Evolutionary conservation across 202 grass and related monocot species (phyloP).

Genomic region (Setaria viridis): DNA sequence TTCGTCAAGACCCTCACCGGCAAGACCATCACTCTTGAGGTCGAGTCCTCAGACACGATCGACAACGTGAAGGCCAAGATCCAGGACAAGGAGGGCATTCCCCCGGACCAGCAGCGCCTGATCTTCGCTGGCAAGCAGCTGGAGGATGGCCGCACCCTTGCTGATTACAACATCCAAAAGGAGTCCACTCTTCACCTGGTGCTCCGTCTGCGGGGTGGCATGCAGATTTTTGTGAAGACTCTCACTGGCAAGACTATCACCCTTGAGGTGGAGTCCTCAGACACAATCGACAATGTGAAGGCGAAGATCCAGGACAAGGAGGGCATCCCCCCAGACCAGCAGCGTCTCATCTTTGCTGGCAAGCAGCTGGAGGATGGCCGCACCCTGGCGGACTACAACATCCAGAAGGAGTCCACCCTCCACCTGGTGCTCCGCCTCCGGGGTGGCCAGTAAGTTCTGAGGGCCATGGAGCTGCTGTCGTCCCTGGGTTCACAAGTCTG

Average conservation of each 20-base stretch:
- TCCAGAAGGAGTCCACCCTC: no score
- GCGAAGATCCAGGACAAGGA: slow-evolving; percentile 31
- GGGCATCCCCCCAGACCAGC: slow-evolving; percentile 31
- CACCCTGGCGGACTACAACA: slow-evolving; percentile 30
- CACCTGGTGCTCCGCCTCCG: neutral
- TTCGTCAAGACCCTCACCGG: slow-evolving; percentile 53
- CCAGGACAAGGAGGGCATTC: slow-evolving; percentile 80
- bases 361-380: slow-evolving; percentile 57
- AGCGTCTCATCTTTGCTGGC: slow-evolving; percentile 14
- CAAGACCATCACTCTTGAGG: slow-evolving; percentile 59
- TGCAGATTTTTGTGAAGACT: slow-evolving; percentile 74
- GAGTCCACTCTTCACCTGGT: slow-evolving; percentile 70
- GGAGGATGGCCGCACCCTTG: slow-evolving; percentile 57
- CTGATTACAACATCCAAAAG: slow-evolving; percentile 77
- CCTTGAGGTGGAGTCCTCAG: slow-evolving; percentile 51
- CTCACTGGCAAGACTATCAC: slow-evolving; percentile 69
- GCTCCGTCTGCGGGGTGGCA: slow-evolving; percentile 52
- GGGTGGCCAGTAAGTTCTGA: slow-evolving; percentile 44
- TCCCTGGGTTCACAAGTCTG: slow-evolving; percentile 31
- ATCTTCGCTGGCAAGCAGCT: slow-evolving; percentile 78
- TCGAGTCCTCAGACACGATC: neutral
- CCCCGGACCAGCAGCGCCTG: slow-evolving; percentile 63
- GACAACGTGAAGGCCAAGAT: slow-evolving; percentile 61
- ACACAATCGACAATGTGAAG: slow-evolving; percentile 63
- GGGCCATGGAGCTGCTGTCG: neutral